phyloP scores from a whole-genome alignment of 2,329 filamentous ascomycete species.

The Raffaelea arxii region DNA sequence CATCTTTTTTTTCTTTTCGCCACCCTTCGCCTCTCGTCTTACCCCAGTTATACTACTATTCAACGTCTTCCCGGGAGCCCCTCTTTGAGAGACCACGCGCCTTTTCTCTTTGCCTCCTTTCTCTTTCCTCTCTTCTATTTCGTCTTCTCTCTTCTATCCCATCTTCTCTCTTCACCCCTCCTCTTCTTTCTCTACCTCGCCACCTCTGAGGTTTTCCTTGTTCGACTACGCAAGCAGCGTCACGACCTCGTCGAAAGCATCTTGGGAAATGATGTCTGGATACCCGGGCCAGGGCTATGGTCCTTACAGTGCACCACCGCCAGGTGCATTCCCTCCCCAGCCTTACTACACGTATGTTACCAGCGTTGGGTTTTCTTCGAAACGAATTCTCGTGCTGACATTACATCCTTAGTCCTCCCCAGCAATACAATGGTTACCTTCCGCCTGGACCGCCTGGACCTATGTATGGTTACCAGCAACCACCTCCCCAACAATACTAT shows the following conservation, averaged over 20 bases:
- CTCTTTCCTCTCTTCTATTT: neutral
- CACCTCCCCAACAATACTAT: constrained; percentile 38
- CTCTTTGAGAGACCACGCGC: neutral
- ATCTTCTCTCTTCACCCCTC: too few species aligned
- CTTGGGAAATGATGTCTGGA: constrained; percentile 10
- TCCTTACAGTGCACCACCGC: constrained; percentile 8
- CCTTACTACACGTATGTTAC: constrained; percentile 6
- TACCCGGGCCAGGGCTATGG: constrained; percentile 11
- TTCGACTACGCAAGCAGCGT: neutral
- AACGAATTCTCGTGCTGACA: neutral
- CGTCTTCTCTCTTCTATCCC: neutral
- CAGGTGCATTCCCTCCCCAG: constrained; percentile 8
- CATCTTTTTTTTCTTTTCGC: too few species aligned
- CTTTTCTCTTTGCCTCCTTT: neutral
- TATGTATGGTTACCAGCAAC: constrained; percentile 33
- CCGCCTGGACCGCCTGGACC: constrained; percentile 28
- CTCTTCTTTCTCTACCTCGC: neutral
- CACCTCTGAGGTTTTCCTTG: neutral
- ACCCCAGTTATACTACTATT: too few species aligned
- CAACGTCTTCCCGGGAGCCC: too few species aligned
- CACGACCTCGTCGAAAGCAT: neutral
- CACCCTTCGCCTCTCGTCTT: too few species aligned
- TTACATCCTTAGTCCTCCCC: constrained; percentile 10
- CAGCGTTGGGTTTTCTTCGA: neutral
- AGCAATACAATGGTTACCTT: constrained; percentile 38